These are phyloP conservation scores for Neurospora tetraspora DNA, from an alignment of 495 filamentous ascomycete species.

Conservation along the genomic window DNA sequence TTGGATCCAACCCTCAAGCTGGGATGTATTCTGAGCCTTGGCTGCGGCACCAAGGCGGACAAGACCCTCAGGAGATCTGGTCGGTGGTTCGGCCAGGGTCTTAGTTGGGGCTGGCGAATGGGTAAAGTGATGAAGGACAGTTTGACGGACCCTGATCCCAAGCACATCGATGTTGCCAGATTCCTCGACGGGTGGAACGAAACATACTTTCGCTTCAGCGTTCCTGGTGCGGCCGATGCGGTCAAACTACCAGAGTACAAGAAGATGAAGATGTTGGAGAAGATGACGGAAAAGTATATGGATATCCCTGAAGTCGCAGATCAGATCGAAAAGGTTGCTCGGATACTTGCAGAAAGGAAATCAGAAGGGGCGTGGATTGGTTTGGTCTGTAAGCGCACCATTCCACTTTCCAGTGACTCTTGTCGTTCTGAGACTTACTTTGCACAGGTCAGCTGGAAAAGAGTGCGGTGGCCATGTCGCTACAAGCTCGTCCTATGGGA, in stretches of 20 bases:
- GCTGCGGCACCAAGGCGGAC: conserved; percentile 8
- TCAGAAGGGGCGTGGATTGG: not conserved
- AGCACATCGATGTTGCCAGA: not conserved
- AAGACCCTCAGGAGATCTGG: not conserved
- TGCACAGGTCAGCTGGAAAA: not conserved
- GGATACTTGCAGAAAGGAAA: not conserved
- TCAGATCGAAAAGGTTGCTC: not conserved
- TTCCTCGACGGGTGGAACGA: not conserved
- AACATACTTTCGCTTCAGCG: conserved; percentile 16
- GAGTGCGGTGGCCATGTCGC: not conserved
- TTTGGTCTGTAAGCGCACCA: not conserved
- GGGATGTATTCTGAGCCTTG: conserved; percentile 12
- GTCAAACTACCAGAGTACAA: conserved; percentile 29
- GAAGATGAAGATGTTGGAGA: conserved; percentile 10
- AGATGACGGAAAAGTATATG: conserved; percentile 7
- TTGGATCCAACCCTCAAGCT: not conserved
- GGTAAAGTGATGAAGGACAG: conserved; percentile 4
- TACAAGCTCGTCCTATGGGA: not conserved
- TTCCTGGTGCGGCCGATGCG: conserved; percentile 63
- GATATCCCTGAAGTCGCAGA: not conserved
- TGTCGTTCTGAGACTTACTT: not conserved
- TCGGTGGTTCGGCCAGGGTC: not conserved
- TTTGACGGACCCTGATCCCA: conserved; percentile 6
- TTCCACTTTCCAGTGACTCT: not conserved
- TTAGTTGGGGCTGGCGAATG: not conserved